Base-by-base conservation (phyloP, 148 eudicot species). In the Chenopodium album region DNA sequence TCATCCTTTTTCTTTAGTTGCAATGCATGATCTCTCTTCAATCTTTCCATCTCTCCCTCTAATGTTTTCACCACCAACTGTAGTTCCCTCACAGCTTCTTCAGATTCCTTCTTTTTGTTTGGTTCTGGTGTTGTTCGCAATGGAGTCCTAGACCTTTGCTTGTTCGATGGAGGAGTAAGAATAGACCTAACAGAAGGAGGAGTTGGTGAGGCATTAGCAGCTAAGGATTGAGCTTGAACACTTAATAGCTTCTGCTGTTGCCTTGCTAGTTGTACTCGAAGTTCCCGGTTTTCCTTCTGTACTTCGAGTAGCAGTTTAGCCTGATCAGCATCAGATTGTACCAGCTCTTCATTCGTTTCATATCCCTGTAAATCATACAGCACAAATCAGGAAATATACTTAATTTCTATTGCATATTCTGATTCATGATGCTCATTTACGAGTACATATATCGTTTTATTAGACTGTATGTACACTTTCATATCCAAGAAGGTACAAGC, bases 211-310 rank as follows among this genome's bases (percentile, higher is more conserved):
- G 92, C 50, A 77, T 92, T 85, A 85, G 92, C 89, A 32, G 91
- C 92, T 72, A 91, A 84, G 26, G 92, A 84, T 73, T 94, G 94
- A 71, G 97, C 91, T 89, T 91, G 90, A 67, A 92, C 59, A 29
- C 86, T 86, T 31, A 94, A 32, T 54, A 92, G 87, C 89, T 92
- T 92, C 73, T 94, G 98, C 73, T 92, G 97, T 81, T 92, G 97
- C 71, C 85, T 87, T 78, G 94, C 98, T 84, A 91, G 82, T 81
- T 90, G 93, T 34, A 84, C 87, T 80, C 94, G 68, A 68, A 94
- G 85, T 67, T 91, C 97, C 4, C 94, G 88, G 78, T 92, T 94
- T 79, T 94, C 94, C 82, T 91, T 91, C 84, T 94, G 97, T 72
- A 94, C 86, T 84, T 92, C 93, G 1, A 94, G 92, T 52, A 94